phyloP scores from a whole-genome alignment of 2,329 filamentous ascomycete species.

The Ascocoryne sarcoides region DNA sequence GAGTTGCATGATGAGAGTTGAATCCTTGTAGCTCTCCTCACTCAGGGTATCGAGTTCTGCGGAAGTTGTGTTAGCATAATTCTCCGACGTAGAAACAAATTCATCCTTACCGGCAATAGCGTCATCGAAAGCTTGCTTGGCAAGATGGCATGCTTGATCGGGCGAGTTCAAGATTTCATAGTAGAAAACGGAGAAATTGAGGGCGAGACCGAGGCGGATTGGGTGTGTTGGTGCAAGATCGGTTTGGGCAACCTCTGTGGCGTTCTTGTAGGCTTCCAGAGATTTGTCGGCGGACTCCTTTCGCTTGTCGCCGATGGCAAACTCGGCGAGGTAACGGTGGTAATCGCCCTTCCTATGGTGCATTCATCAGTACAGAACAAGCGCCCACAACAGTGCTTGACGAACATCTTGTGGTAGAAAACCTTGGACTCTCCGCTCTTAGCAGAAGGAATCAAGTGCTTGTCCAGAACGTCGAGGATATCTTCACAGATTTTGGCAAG shows the following conservation, averaged over 20 bases:
- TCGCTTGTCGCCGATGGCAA: conserved; percentile 87
- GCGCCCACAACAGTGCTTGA: conserved; percentile 11
- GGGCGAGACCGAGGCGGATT: conserved; percentile 82
- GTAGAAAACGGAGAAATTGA: conserved; percentile 99
- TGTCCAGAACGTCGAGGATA: conserved; percentile 87
- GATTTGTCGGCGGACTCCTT: conserved; percentile 91
- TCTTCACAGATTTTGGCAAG: conserved; percentile 97
- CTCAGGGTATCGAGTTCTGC: conserved; percentile 84
- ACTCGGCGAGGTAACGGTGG: conserved; percentile 97
- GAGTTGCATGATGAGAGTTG: conserved; percentile 98
- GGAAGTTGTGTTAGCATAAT: conserved; percentile 4
- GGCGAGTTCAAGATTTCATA: conserved; percentile 99
- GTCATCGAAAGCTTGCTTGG: conserved; percentile 93
- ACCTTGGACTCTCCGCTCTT: conserved; percentile 97
- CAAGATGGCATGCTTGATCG: conserved; percentile 95
- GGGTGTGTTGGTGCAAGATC: conserved; percentile 87
- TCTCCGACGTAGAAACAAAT: neutral
- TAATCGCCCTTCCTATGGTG: conserved; percentile 92
- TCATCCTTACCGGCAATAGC: conserved; percentile 73
- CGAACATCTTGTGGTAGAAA: conserved; percentile 99
- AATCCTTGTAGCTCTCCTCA: conserved; percentile 97
- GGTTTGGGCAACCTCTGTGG: conserved; percentile 82
- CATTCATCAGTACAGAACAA: conserved; percentile 8
- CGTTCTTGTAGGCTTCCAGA: conserved; percentile 93
- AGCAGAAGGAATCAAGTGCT: conserved; percentile 88